phyloP scores from a whole-genome alignment of 139 green algal species.

The Eudorina sp. region DNA sequence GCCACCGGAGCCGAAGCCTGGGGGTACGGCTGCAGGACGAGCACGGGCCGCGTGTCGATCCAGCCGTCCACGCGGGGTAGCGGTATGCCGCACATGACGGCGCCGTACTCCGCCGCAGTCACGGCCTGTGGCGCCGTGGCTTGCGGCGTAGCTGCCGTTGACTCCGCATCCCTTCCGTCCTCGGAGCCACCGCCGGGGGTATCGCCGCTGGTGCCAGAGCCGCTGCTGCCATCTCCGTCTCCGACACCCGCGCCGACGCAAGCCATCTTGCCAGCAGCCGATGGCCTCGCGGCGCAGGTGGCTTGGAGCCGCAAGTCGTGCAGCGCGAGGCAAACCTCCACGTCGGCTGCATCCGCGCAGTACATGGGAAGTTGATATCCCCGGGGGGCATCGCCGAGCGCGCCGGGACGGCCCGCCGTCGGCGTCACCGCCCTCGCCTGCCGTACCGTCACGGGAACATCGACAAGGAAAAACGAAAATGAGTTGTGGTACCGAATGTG shows the following conservation, averaged over 20 bases:
- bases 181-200: neutral
- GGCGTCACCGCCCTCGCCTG: too few relatives aligned
- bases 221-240: too few relatives aligned
- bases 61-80: neutral
- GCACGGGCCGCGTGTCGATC: neutral
- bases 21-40: slow-evolving; percentile 31
- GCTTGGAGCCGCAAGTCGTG: too few relatives aligned
- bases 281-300: too few relatives aligned
- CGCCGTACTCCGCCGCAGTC: neutral
- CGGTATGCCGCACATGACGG: neutral
- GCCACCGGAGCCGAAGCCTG: neutral
- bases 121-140: neutral
- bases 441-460: too few relatives aligned
- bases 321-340: neutral
- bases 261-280: too few relatives aligned
- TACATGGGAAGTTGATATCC: neutral
- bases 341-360: neutral
- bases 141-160: too few relatives aligned
- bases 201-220: neutral
- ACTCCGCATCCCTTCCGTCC: too few relatives aligned
- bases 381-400: neutral
- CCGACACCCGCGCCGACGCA: too few relatives aligned
- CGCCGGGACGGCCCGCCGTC: too few relatives aligned
- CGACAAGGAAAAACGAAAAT: too few relatives aligned
- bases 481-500: too few relatives aligned